Evolutionary conservation across 1,284 basidiomycete genomes (phyloP), one percentile per base, ranked within the genome.

Genomic region (Ustilago shanxiensis): DNA sequence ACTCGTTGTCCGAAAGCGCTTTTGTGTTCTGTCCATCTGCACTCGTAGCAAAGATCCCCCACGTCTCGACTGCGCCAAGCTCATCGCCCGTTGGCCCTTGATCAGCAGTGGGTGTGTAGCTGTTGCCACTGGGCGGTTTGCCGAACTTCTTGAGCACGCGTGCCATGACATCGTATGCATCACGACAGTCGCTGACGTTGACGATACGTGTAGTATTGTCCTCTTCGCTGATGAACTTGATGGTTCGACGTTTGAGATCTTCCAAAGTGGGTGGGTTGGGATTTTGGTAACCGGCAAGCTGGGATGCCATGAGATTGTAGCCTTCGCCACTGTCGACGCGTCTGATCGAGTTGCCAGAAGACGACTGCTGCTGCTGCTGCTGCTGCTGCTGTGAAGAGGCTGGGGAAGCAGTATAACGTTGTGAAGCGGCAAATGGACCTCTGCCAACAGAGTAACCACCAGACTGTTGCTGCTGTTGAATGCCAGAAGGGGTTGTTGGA

Each of bases 1-100:
- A 88, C 80, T 95, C 93, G 89, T 81, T 81, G 60, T 83, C 84
- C 26, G 79, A 83, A 1, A 86, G 76, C 35, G 81, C 72, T 56
- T 82, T 77, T 60, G 78, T 75, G 55, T 69, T 83, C 50, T 82
- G 70, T 8, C 82, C 82, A 41, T 81, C 82, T 18, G 68, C 74
- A 57, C 75, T 83, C 41, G 69, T 77, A 18, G 80, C 82, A 66
- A 73, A 79, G 55, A 86, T 80, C 33, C 81, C 82, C 78, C 81
- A 86, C 2, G 69, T 74, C 57, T 81, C 79, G 28, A 52, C 59
- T 2, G 67, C 71, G 29, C 66, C 70, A 1, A 73, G 51, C 35
- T 80, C 80, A 28, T 68, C 71, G 18, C 68, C 70, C 2, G 70
- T 77, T 0, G 75, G 80, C 1, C 73, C 71, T 26, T 75, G 72